Evolutionary conservation across 2,329 filamentous ascomycete species (phyloP), one percentile per base, ranked within the genome.

Genomic region (Sclerotinia borealis): DNA sequence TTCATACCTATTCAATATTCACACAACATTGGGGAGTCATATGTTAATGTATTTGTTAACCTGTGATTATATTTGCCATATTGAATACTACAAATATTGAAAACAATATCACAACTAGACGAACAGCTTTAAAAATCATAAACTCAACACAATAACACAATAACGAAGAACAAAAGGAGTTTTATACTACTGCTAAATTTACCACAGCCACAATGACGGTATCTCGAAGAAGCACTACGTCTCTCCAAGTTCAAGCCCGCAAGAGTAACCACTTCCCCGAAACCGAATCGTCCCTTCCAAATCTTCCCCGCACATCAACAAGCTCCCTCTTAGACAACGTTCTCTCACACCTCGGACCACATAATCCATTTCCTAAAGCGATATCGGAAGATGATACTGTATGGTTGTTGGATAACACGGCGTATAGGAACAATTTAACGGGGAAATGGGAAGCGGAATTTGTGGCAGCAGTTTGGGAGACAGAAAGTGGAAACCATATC

Each of bases 341-440:
- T 52, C 72, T 86, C 31, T 81, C 81, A 2, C 80, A 81, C 61
- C 75, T 87, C 1, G 80, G 81, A 27, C 74, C 75, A 10, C 68
- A 59, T 63, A 88, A 86, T 71, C 87, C 88, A 1, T 77, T 87
- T 15, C 80, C 83, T 0, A 82, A 82, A 51, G 78, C 80, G 39
- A 83, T 91, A 52, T 82, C 85, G 61, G 79, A 64, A 8, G 70
- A 70, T 45, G 89, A 96, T 74, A 85, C 84, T 17, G 86, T 97
- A 47, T 97, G 93, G 93, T 79, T 97, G 9, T 80, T 97, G 54
- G 92, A 98, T 78, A 96, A 95, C 72, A 93, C 90, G 3, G 93
- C 92, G 5, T 93, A 89, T 74, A 84, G 85, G 65, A 76, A 79
- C 51, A 72, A 77, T 22, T 71, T 75, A 64, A 75, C 76, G 2